These are phyloP conservation scores for Abrus precatorius DNA, from an alignment of 306 rosid species.

Conservation along the genomic window DNA sequence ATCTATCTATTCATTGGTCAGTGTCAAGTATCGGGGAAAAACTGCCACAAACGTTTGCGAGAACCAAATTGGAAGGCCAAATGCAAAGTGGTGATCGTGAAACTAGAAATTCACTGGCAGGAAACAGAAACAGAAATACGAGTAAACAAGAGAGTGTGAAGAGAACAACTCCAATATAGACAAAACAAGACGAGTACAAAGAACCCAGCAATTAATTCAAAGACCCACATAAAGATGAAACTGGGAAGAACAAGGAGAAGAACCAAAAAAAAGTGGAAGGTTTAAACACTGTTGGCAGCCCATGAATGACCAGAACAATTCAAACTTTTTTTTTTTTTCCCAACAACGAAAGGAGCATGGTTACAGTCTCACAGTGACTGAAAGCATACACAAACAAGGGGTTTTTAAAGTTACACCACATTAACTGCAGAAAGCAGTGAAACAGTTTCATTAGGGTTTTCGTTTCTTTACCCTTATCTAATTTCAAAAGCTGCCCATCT, in stretches of 20 bases:
- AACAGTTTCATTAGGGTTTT: conserved; percentile 50
- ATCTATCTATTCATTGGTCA: conserved; percentile 43
- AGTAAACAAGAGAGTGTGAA: background rate
- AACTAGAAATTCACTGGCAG: conserved; percentile 32
- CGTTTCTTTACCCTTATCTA: background rate
- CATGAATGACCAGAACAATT: conserved; percentile 29
- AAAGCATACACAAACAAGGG: conserved; percentile 32
- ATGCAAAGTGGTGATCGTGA: conserved; percentile 38
- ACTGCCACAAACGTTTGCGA: conserved; percentile 34
- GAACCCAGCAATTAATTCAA: conserved; percentile 22
- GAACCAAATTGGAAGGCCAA: conserved; percentile 63
- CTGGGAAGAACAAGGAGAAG: background rate
- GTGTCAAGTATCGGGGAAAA: background rate
- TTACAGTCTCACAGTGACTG: conserved; percentile 36
- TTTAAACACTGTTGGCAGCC: conserved; percentile 38
- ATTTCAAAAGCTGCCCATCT: conserved; percentile 22
- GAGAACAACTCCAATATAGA: conserved; percentile 4
- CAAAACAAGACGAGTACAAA: conserved; percentile 46
- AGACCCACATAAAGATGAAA: background rate
- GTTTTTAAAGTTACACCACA: conserved; percentile 27
- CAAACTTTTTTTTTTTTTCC: background rate
- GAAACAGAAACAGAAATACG: background rate
- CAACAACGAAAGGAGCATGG: conserved; percentile 18
- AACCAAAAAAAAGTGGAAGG: background rate
- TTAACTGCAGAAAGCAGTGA: conserved; percentile 39